Evolutionary conservation across 2,329 filamentous ascomycete species (phyloP).

Genomic region (Waltergamsia citrina): DNA sequence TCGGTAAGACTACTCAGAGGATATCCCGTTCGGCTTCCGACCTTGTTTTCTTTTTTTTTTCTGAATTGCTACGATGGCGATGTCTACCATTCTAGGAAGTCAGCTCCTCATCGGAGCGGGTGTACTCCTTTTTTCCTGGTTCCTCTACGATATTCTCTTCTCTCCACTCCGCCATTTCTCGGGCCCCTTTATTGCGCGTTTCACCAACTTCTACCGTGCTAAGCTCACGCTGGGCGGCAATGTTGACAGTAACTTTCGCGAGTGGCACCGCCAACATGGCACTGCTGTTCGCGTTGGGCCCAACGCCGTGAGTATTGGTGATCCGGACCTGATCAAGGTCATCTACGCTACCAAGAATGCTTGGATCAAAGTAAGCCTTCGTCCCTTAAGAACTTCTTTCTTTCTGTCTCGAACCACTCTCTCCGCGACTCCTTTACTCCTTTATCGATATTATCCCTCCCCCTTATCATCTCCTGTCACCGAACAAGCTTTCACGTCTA

Average conservation of each 20-base stretch:
- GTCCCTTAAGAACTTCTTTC: too few species aligned
- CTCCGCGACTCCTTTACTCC: too few species aligned
- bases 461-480: too few species aligned
- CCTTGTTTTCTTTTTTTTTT: too few species aligned
- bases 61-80: too few species aligned
- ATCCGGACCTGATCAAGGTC: constrained; percentile 9
- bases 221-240: constrained; percentile 6
- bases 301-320: constrained; percentile 8
- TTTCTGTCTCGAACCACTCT: too few species aligned
- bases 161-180: constrained; percentile 8
- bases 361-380: constrained; percentile 11
- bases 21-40: too few species aligned
- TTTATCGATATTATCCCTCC: too few species aligned
- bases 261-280: constrained; percentile 9
- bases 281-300: constrained; percentile 9
- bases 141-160: constrained; percentile 3
- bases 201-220: constrained; percentile 8
- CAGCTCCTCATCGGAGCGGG: neutral
- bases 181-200: constrained; percentile 7
- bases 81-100: too few species aligned
- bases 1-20: too few species aligned
- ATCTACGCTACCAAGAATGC: constrained; percentile 9
- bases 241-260: constrained; percentile 2
- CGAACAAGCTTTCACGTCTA: neutral
- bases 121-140: neutral